Conservation (phyloP, 208 protist species). For the Herpetomonas samuelpessoai region DNA sequence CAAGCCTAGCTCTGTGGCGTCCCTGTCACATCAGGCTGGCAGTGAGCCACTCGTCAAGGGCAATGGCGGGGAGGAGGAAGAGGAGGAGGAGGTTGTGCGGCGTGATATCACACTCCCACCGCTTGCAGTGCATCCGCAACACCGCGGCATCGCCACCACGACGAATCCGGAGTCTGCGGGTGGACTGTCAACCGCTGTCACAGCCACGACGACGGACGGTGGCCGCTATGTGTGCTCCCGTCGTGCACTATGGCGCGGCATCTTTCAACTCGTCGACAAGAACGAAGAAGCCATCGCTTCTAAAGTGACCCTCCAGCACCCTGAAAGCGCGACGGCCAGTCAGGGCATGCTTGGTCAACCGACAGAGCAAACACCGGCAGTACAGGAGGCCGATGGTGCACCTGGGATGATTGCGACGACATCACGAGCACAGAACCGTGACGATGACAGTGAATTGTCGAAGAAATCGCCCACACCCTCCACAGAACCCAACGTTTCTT, state of each 20-base stretch:
- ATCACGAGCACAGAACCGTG: too few relatives aligned
- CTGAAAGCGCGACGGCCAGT: neutral
- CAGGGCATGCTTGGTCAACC: neutral
- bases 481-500: neutral
- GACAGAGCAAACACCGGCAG: too few relatives aligned
- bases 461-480: neutral
- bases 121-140: neutral
- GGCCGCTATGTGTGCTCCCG: neutral
- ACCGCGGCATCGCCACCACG: neutral
- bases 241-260: neutral
- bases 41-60: constrained; percentile 12
- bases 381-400: too few relatives aligned
- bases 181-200: too few relatives aligned
- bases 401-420: too few relatives aligned
- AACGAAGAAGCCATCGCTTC: neutral
- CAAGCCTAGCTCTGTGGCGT: neutral
- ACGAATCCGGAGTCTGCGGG: neutral
- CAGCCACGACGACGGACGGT: too few relatives aligned
- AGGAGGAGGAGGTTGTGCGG: constrained; percentile 7
- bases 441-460: too few relatives aligned
- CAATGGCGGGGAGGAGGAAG: neutral
- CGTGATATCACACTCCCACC: neutral
- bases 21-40: neutral
- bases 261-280: neutral
- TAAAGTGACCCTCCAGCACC: neutral